Base-by-base conservation (phyloP, 345 rosid genomes). In the Arabidopsis thaliana region DNA sequence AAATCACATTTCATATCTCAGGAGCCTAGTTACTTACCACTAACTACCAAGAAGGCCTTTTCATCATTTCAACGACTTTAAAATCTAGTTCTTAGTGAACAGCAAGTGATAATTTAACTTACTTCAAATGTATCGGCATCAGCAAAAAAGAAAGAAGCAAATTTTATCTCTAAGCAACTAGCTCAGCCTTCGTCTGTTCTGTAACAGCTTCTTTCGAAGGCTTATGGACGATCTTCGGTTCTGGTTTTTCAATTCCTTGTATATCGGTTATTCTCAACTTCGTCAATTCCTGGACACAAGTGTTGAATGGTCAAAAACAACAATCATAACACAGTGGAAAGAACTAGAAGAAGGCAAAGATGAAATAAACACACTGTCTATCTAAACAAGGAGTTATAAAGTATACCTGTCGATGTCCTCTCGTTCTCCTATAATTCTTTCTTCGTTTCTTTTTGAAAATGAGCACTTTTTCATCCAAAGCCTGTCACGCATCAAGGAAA, bases 391-490 rank as follows among this genome's bases (percentile, higher is more conserved):
- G 20, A 13, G 34, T 16, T 24, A 33, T 23, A 4, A 36, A 40
- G 36, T 48, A 59, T 80, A 88, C 97, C 88, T 92, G 97, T 34
- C 97, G 87, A 83, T 92, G 97, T 63, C 96, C 97, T 74, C 84
- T 91, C 1, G 89, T 89, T 78, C 96, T 83, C n/a, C 96, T 87
- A 59, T 91, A 89, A 69, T 90, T 92, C 91, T 93, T 95, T 41
- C 97, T 83, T 80, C 91, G 85, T 83, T 93, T 93, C 80, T 95
- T 95, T 86, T 95, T 95, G 61, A 95, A 90, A 56, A 95, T 95
- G 41, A 95, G 89, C 42, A 93, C 97, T 74, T 93, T 93, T 23
- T 87, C 97, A 87, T 96, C 98, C 73, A 96, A 78, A 61, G 98
- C 98, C 98, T 96, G 77, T 55, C 51, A 80, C 22, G 61, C 75